Evolutionary conservation across 352 stramenopile species (phyloP).

Genomic region (Globisporangium viniferum): DNA sequence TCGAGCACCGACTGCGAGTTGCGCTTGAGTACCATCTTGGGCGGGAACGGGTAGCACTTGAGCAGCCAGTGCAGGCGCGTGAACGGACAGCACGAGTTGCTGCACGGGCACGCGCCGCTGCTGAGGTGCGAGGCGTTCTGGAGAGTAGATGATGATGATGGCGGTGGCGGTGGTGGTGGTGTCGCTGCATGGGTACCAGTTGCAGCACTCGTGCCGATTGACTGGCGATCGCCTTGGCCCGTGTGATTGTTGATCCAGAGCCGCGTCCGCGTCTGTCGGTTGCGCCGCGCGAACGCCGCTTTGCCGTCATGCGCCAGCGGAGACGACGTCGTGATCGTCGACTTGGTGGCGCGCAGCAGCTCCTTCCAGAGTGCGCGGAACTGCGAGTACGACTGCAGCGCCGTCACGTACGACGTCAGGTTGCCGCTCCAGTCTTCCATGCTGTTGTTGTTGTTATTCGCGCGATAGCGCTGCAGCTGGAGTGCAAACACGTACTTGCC

Average conservation of each 20-base stretch:
- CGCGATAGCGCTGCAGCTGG: conserved; percentile 30
- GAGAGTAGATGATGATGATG: conserved; percentile 7
- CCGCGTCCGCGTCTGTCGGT: conserved; percentile 12
- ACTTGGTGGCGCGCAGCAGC: conserved; percentile 39
- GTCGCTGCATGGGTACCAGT: neutral
- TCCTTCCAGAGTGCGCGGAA: conserved; percentile 60
- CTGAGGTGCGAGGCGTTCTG: neutral
- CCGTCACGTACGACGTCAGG: conserved; percentile 20
- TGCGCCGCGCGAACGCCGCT: conserved; percentile 9
- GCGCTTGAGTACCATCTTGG: conserved; percentile 47
- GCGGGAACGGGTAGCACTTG: conserved; percentile 53
- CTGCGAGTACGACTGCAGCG: conserved; percentile 53
- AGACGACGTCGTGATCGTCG: conserved; percentile 10
- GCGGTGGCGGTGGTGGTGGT: conserved; percentile 6
- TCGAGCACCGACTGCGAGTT: conserved; percentile 33
- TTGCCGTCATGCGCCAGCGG: conserved; percentile 16
- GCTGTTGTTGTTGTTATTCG: conserved; percentile 21
- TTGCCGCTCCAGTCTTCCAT: conserved; percentile 20
- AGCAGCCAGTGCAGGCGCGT: conserved; percentile 40
- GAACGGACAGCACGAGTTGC: conserved; percentile 51
- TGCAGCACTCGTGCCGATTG: neutral
- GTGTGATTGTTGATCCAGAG: conserved; percentile 8
- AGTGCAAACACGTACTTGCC: conserved; percentile 52
- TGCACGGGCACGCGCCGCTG: conserved; percentile 33
- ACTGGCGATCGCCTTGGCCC: neutral